Conservation (phyloP, 2,329 filamentous ascomycete genomes). For the Acarospora socialis region DNA sequence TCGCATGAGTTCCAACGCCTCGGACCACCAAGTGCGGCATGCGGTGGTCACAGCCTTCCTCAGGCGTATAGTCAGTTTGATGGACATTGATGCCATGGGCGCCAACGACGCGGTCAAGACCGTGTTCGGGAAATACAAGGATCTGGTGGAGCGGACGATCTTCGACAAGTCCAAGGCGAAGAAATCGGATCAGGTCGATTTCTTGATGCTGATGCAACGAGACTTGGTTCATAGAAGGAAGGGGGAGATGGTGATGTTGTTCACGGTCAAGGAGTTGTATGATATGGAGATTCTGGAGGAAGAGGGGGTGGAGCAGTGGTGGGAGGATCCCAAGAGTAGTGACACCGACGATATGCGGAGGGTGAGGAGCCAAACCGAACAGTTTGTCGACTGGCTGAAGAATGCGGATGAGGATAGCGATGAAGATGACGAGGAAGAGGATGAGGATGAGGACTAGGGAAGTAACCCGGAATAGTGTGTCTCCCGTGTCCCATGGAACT, state of each 20-base stretch:
- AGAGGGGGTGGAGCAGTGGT: slow-evolving; percentile 80
- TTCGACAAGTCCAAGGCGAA: slow-evolving; percentile 38
- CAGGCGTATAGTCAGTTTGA: slow-evolving; percentile 61
- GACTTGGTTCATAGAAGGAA: slow-evolving; percentile 55
- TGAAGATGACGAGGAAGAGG: slow-evolving; percentile 49
- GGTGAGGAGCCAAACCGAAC: slow-evolving; percentile 59
- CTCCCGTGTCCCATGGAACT: too few relatives aligned
- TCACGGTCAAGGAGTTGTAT: slow-evolving; percentile 71
- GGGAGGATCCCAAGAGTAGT: slow-evolving; percentile 57
- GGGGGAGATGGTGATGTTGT: slow-evolving; percentile 56
- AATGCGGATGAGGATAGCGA: slow-evolving; percentile 58
- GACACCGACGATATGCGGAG: slow-evolving; percentile 53
- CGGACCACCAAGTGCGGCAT: slow-evolving; percentile 73
- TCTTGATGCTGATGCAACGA: slow-evolving; percentile 67
- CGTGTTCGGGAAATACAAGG: slow-evolving; percentile 49
- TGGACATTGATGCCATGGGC: slow-evolving; percentile 40
- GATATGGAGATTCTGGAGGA: slow-evolving; percentile 74
- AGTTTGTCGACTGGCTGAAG: slow-evolving; percentile 72
- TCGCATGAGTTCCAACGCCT: slow-evolving; percentile 81
- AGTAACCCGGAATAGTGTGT: too few relatives aligned
- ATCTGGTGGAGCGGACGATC: slow-evolving; percentile 44
- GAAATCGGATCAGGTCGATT: slow-evolving; percentile 66
- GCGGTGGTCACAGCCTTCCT: slow-evolving; percentile 78
- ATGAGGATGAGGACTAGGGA: slow-evolving; percentile 45
- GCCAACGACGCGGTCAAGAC: slow-evolving; percentile 50